These are phyloP conservation scores for Pseudonitzschia pungens DNA, from an alignment of 108 stramenopile genomes.

Conservation along the genomic window DNA sequence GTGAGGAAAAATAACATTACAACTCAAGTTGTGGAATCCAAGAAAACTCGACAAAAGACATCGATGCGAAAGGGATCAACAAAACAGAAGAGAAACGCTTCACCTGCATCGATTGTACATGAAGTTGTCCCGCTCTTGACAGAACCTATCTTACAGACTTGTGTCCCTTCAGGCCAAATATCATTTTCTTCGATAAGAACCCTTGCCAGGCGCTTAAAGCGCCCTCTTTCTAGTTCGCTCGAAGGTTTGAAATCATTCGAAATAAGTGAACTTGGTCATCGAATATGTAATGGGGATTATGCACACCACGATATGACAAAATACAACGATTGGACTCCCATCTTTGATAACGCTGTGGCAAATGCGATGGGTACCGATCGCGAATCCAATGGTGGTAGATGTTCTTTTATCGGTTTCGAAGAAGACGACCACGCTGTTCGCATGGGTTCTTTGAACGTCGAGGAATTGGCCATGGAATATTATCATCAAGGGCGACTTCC, in stretches of 20 bases:
- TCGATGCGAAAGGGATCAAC: conserved; percentile 17
- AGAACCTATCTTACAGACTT: conserved; percentile 17
- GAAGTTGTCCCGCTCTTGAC: conserved; percentile 17
- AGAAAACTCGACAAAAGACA: conserved; percentile 10
- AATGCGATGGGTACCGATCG: conserved; percentile 54
- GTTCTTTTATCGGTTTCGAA: conserved; percentile 77
- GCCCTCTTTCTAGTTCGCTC: conserved; percentile 53
- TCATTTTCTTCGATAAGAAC: conserved; percentile 67
- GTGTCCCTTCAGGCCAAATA: conserved; percentile 41
- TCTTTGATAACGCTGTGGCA: conserved; percentile 67
- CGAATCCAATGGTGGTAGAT: conserved; percentile 47
- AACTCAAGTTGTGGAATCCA: conserved; percentile 6
- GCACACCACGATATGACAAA: conserved; percentile 17
- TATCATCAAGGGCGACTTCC: conserved; percentile 70
- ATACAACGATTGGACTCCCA: conserved; percentile 72
- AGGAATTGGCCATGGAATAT: conserved; percentile 79
- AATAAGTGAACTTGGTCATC: conserved; percentile 51
- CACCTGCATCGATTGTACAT: conserved; percentile 12
- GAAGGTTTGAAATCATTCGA: conserved; percentile 36
- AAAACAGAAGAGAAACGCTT: conserved; percentile 9
- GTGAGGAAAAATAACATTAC: conserved; percentile 32
- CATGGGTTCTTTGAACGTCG: conserved; percentile 69
- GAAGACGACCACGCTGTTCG: conserved; percentile 33
- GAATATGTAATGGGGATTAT: conserved; percentile 31
- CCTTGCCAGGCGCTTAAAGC: conserved; percentile 62